Conservation (phyloP, 352 stramenopile species). For the Globisporangium spiculum region DNA sequence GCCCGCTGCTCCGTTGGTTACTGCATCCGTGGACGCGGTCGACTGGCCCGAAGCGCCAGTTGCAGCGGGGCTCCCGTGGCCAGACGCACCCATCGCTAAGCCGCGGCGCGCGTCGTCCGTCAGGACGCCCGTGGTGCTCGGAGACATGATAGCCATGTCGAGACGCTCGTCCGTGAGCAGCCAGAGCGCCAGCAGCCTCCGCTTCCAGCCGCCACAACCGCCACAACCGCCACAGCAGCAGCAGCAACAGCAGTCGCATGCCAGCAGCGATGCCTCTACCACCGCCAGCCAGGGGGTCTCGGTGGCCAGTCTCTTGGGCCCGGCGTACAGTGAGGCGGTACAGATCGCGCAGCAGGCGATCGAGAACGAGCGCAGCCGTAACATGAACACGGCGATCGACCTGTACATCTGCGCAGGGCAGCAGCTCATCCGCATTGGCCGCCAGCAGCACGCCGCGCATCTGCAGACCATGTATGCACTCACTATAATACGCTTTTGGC, state of each 20-base stretch:
- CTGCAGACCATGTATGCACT: conserved; percentile 64
- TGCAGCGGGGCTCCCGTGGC: conserved; percentile 11
- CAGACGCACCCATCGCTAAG: conserved; percentile 12
- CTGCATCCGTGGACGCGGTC: neutral
- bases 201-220: neutral
- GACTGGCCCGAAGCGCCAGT: conserved; percentile 14
- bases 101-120: conserved; percentile 8
- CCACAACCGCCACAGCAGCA: neutral
- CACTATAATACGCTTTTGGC: neutral
- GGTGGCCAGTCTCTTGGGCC: conserved; percentile 40
- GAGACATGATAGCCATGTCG: conserved; percentile 4
- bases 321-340: conserved; percentile 62
- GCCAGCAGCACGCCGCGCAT: conserved; percentile 48
- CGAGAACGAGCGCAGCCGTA: conserved; percentile 54
- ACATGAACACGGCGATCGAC: conserved; percentile 67
- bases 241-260: neutral
- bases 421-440: conserved; percentile 63
- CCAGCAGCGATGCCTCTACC: neutral
- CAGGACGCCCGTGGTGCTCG: neutral
- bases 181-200: conserved; percentile 7
- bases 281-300: conserved; percentile 19
- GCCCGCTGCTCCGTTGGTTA: neutral
- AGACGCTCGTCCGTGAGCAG: conserved; percentile 2
- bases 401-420: conserved; percentile 70
- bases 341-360: conserved; percentile 66